These are phyloP conservation scores for Botrytis byssoidea DNA, from an alignment of 2,329 filamentous ascomycete species.

Conservation along the genomic window DNA sequence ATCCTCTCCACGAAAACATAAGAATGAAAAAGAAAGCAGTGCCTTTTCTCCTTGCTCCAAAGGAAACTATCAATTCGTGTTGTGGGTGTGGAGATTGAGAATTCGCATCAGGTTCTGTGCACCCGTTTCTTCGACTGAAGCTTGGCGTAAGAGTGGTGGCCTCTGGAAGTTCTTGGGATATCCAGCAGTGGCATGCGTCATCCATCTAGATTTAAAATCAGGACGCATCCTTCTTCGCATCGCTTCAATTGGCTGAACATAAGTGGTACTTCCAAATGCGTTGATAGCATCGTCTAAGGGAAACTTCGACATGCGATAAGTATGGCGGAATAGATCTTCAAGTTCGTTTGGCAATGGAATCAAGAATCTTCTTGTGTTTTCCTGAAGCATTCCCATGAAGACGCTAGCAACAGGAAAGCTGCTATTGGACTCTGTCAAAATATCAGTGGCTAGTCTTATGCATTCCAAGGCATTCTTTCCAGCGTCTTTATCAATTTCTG, in stretches of 20 bases:
- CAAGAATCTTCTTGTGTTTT: constrained; percentile 31
- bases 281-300: constrained; percentile 38
- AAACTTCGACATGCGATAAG: constrained; percentile 21
- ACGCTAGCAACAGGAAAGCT: constrained; percentile 38
- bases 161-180: constrained; percentile 23
- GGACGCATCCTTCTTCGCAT: constrained; percentile 36
- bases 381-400: constrained; percentile 37
- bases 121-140: constrained; percentile 32
- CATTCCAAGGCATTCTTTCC: constrained; percentile 33
- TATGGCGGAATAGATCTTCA: constrained; percentile 18
- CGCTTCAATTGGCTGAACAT: constrained; percentile 34
- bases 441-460: constrained; percentile 36
- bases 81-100: constrained; percentile 38
- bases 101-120: constrained; percentile 38
- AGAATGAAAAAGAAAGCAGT: not conserved
- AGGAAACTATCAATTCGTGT: constrained; percentile 27
- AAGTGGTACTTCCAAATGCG: constrained; percentile 37
- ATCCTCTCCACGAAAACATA: not conserved
- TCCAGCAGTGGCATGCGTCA: constrained; percentile 27
- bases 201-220: constrained; percentile 37
- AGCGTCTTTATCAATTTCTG: constrained; percentile 28
- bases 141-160: not conserved
- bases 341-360: constrained; percentile 32
- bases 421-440: constrained; percentile 33
- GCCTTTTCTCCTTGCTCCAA: not conserved